Evolutionary conservation across 2,329 filamentous ascomycete species (phyloP).

Genomic region (Fusarium sp.): DNA sequence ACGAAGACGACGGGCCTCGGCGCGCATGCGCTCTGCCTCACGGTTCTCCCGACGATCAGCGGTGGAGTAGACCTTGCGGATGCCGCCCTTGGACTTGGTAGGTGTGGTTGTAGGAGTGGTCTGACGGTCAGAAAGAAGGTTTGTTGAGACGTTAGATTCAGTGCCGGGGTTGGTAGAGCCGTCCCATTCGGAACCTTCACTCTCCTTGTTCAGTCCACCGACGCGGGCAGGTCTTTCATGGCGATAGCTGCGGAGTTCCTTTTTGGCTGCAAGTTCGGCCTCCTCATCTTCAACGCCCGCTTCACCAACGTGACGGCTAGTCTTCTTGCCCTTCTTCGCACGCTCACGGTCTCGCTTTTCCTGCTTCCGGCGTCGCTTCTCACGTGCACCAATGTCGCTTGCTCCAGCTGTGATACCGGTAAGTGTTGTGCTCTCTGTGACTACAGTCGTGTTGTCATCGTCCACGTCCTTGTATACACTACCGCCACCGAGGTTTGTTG

Average conservation of each 20-base stretch:
- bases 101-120: conserved; percentile 65
- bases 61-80: conserved; percentile 70
- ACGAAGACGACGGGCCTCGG: conserved; percentile 65
- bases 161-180: conserved; percentile 72
- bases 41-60: conserved; percentile 63
- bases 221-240: conserved; percentile 87
- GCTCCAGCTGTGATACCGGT: conserved; percentile 68
- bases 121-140: conserved; percentile 69
- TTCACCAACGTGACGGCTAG: conserved; percentile 61
- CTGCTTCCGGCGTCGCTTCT: conserved; percentile 65
- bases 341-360: conserved; percentile 56
- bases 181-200: conserved; percentile 83
- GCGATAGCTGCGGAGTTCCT: conserved; percentile 83
- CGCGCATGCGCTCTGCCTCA: conserved; percentile 64
- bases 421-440: conserved; percentile 57
- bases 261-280: conserved; percentile 70
- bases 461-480: conserved; percentile 81
- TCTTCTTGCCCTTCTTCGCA: conserved; percentile 56
- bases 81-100: conserved; percentile 53
- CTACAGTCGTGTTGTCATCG: conserved; percentile 56
- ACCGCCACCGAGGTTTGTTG: conserved; percentile 86
- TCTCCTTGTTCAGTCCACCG: conserved; percentile 85
- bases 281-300: conserved; percentile 71
- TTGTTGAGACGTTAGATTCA: conserved; percentile 70
- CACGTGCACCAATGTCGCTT: conserved; percentile 64